These are phyloP conservation scores for Trametes cinnabarina DNA, from an alignment of 768 basidiomycete species.

Conservation along the genomic window DNA sequence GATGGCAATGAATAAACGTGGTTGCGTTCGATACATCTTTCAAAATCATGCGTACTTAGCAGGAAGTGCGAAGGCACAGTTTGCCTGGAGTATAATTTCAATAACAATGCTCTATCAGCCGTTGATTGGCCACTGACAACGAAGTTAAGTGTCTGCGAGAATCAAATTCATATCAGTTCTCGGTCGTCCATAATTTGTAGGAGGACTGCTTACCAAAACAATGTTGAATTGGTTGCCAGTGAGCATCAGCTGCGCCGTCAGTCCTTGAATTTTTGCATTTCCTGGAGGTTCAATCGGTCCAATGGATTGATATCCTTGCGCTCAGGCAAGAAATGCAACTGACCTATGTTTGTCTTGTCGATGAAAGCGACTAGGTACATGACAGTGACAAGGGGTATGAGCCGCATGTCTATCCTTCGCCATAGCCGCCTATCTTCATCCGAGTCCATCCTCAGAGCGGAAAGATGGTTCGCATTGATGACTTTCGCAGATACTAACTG, in stretches of 20 bases:
- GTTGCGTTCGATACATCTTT: background rate
- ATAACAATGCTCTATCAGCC: constrained; percentile 38
- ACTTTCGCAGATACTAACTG: background rate
- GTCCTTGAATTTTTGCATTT: constrained; percentile 38
- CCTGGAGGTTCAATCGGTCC: constrained; percentile 15
- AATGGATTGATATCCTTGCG: too few species aligned
- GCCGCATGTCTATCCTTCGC: constrained; percentile 28
- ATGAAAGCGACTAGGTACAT: constrained; percentile 29
- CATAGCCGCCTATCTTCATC: constrained; percentile 37
- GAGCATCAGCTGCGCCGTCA: constrained; percentile 51
- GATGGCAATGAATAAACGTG: background rate
- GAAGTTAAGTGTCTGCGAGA: constrained; percentile 59
- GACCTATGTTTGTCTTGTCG: constrained; percentile 29
- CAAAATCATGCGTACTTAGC: constrained; percentile 68
- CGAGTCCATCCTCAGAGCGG: too few species aligned
- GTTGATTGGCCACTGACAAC: constrained; percentile 38
- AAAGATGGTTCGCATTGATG: background rate
- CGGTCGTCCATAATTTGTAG: background rate
- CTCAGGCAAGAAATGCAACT: background rate
- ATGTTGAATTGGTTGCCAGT: constrained; percentile 61
- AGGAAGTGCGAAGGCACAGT: constrained; percentile 64
- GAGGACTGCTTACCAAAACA: constrained; percentile 43
- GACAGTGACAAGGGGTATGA: constrained; percentile 29
- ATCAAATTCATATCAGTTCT: too few species aligned
- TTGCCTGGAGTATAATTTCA: constrained; percentile 37